These are phyloP conservation scores for Mrakia gelida DNA, from an alignment of 768 basidiomycete species.

Conservation along the genomic window DNA sequence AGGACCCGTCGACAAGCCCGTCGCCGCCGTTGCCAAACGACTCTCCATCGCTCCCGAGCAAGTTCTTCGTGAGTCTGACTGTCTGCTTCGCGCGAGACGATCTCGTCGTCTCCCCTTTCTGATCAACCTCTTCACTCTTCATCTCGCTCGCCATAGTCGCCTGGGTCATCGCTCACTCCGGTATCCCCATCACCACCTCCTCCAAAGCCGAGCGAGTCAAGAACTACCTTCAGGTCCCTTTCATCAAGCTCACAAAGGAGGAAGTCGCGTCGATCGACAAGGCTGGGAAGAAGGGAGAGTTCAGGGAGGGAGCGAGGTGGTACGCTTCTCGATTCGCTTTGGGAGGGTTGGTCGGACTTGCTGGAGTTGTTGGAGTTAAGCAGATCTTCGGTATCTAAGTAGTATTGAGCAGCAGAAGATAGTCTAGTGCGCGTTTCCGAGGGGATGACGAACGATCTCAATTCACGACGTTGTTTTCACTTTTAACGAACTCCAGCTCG, in stretches of 20 bases:
- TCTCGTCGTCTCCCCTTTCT: background rate
- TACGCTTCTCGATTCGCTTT: background rate
- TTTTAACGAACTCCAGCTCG: too few relatives aligned
- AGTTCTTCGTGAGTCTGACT: conserved; percentile 48
- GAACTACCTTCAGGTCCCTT: conserved; percentile 63
- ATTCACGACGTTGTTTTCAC: too few relatives aligned
- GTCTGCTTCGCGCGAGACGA: too few relatives aligned
- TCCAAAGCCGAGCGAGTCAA: conserved; percentile 58
- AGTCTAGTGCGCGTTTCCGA: too few relatives aligned
- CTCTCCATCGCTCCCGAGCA: conserved; percentile 59
- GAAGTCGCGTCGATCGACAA: conserved; percentile 44
- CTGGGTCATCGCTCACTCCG: conserved; percentile 65
- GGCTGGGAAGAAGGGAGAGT: conserved; percentile 41
- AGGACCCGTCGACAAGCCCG: conserved; percentile 61
- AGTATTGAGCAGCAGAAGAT: too few relatives aligned
- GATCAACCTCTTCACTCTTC: background rate
- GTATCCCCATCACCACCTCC: conserved; percentile 43
- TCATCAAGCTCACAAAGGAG: conserved; percentile 49
- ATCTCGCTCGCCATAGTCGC: conserved; percentile 45
- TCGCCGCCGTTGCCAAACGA: conserved; percentile 55
- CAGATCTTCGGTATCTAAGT: background rate
- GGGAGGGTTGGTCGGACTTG: background rate
- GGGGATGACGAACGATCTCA: too few relatives aligned
- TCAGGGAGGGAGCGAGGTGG: background rate
- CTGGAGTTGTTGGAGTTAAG: background rate